phyloP scores from a whole-genome alignment of 164 flowering plant species.

The Sextonia rubra region DNA sequence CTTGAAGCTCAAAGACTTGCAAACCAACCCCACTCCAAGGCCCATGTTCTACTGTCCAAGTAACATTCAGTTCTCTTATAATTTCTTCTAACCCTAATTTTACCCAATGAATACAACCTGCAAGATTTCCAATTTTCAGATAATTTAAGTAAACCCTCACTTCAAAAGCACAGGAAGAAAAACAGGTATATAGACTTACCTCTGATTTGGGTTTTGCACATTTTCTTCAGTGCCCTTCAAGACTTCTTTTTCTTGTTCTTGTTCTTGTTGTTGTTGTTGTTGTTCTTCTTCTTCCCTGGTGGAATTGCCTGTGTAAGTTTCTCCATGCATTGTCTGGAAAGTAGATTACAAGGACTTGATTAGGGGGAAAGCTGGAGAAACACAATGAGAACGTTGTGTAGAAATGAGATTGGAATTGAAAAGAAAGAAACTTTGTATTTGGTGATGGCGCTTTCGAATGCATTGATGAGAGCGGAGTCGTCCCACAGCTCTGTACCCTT shows the following conservation, averaged over 20 bases:
- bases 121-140: too few species aligned
- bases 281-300: conserved; percentile 10
- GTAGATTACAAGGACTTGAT: not conserved
- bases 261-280: too few species aligned
- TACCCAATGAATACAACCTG: too few species aligned
- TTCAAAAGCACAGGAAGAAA: too few species aligned
- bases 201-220: conserved; percentile 3
- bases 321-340: conserved; percentile 36
- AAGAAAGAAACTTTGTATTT: conserved; percentile 53
- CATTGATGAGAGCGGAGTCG: conserved; percentile 65
- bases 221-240: conserved; percentile 3
- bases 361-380: not conserved
- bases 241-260: not conserved
- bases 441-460: conserved; percentile 60
- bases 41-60: too few species aligned
- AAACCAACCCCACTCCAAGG: too few species aligned
- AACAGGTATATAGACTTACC: not conserved
- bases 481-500: conserved; percentile 58
- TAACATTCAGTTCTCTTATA: too few species aligned
- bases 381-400: not conserved
- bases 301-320: conserved; percentile 7
- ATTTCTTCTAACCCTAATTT: too few species aligned
- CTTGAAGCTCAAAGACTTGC: too few species aligned
- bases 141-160: too few species aligned
- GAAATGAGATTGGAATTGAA: too few species aligned